Percentiles rank a stretch among this genome's conserved stretches.
phyloP scores from a whole-genome alignment of 2,329 filamentous ascomycete genomes.

The Pseudopithomyces chartarum region DNA sequence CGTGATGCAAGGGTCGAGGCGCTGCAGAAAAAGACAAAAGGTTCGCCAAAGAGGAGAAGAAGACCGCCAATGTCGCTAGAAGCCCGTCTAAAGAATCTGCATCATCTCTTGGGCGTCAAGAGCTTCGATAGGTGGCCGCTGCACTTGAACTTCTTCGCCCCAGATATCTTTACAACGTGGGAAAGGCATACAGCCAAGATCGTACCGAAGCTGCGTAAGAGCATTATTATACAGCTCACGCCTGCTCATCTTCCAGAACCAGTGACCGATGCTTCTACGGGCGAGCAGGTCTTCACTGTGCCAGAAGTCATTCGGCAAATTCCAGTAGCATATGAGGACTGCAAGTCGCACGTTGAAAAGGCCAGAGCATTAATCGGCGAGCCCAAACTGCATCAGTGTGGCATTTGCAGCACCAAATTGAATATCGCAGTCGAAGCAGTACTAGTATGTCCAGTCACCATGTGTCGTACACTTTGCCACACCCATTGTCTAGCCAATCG shows the following conservation, averaged over 20 bases:
- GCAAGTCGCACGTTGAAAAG: slow-evolving; percentile 59
- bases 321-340: slow-evolving; percentile 58
- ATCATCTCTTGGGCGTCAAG: slow-evolving; percentile 76
- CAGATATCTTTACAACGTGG: slow-evolving; percentile 75
- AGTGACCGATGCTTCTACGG: slow-evolving; percentile 16
- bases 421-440: slow-evolving; percentile 47
- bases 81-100: slow-evolving; percentile 77
- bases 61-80: slow-evolving; percentile 64
- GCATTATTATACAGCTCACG: slow-evolving; percentile 34
- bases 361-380: slow-evolving; percentile 39
- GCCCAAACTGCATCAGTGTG: slow-evolving; percentile 44
- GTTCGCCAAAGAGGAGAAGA: slow-evolving; percentile 45
- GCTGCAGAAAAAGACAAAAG: slow-evolving; percentile 35
- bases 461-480: slow-evolving; percentile 59
- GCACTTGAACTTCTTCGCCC: slow-evolving; percentile 75
- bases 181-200: slow-evolving; percentile 51
- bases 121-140: slow-evolving; percentile 88
- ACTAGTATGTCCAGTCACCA: slow-evolving; percentile 56
- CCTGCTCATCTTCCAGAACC: slow-evolving; percentile 32
- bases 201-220: slow-evolving; percentile 28
- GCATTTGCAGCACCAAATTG: slow-evolving; percentile 54
- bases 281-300: slow-evolving; percentile 15
- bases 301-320: slow-evolving; percentile 47
- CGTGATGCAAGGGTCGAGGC: slow-evolving; percentile 42
- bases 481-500: slow-evolving; percentile 59